A percentile compares a stretch with the other conserved stretches of the same genome.
phyloP scores from a whole-genome alignment of 2,329 filamentous ascomycete species.

The Diplodia scrobiculata region DNA sequence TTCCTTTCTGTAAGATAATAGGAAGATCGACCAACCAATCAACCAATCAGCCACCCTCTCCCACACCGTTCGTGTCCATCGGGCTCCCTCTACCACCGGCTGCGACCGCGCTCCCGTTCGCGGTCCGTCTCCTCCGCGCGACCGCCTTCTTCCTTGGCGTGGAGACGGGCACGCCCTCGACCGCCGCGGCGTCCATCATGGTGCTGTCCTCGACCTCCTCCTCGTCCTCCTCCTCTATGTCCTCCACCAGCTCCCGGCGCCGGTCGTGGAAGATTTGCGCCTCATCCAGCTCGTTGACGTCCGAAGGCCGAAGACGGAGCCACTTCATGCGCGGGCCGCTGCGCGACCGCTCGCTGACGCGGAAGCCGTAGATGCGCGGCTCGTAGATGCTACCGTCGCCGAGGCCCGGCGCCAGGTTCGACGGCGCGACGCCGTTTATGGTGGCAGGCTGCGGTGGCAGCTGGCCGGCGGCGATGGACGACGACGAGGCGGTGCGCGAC shows the following conservation, averaged over 20 bases:
- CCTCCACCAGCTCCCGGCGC: conserved; percentile 32
- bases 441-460: conserved; percentile 53
- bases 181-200: conserved; percentile 40
- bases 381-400: conserved; percentile 85
- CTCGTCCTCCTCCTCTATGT: conserved; percentile 47
- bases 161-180: conserved; percentile 37
- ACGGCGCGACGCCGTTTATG: conserved; percentile 83
- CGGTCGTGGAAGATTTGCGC: conserved; percentile 50
- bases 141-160: conserved; percentile 44
- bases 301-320: conserved; percentile 79
- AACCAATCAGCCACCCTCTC: conserved; percentile 36
- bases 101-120: conserved; percentile 12
- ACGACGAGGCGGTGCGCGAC: conserved; percentile 39
- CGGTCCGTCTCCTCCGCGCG: conserved; percentile 40
- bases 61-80: conserved; percentile 47
- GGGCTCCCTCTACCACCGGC: conserved; percentile 39
- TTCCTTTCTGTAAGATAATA: not conserved
- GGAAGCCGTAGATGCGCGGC: conserved; percentile 94
- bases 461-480: conserved; percentile 39
- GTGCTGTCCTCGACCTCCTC: conserved; percentile 38
- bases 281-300: conserved; percentile 85
- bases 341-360: conserved; percentile 84
- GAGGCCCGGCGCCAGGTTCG: conserved; percentile 86
- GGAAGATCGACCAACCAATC: not conserved
- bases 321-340: conserved; percentile 96